Conservation (phyloP, 2,329 filamentous ascomycete species). For the Cercospora sp. region DNA sequence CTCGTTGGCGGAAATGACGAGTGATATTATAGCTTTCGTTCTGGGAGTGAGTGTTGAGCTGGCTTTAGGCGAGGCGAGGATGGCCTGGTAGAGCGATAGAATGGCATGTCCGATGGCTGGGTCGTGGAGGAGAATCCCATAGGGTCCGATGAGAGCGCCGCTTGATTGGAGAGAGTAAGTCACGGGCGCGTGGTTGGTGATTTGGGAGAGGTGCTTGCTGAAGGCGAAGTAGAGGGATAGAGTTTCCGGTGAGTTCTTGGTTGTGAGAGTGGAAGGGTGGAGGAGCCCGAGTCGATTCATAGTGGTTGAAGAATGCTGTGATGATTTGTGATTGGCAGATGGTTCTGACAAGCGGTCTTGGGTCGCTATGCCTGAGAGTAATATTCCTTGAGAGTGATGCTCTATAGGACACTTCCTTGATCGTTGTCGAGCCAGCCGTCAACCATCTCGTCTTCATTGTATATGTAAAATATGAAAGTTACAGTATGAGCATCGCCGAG, state of each 20-base stretch:
- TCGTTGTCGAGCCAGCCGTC: background rate
- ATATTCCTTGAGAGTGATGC: background rate
- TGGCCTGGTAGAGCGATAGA: constrained; percentile 13
- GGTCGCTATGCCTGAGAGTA: no score
- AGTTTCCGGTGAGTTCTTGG: constrained; percentile 23
- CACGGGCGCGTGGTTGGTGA: constrained; percentile 2
- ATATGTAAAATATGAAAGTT: background rate
- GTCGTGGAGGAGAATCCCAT: constrained; percentile 19
- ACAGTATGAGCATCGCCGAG: background rate
- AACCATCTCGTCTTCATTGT: background rate
- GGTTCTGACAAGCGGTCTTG: background rate
- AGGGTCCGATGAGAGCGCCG: constrained; percentile 20
- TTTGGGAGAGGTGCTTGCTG: background rate
- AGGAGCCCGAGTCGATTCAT: constrained; percentile 24
- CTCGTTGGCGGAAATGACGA: constrained; percentile 18
- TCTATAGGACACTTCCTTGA: background rate
- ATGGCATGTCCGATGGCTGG: constrained; percentile 18
- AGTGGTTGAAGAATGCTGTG: background rate
- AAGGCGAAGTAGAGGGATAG: constrained; percentile 21
- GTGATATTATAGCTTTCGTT: constrained; percentile 16
- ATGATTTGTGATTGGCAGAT: background rate
- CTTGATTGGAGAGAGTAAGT: constrained; percentile 20
- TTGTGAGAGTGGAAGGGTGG: constrained; percentile 22
- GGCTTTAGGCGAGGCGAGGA: constrained; percentile 10
- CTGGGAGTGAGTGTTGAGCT: background rate